Conservation (phyloP, 352 stramenopile genomes). For the Phytophthora nicotianae region DNA sequence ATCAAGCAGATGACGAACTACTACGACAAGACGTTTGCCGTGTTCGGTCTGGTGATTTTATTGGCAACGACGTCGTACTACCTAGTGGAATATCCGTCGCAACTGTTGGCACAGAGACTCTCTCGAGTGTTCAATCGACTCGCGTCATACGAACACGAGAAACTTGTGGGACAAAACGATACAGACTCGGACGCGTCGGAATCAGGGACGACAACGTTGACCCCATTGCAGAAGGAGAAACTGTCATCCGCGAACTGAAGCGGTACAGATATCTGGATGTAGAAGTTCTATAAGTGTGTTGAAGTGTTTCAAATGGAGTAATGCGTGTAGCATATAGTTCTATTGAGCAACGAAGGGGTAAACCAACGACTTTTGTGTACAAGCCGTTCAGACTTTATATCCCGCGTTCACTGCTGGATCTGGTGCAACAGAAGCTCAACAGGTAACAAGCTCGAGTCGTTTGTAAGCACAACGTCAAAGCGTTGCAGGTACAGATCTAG, state of each 20-base stretch:
- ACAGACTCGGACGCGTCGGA: slow-evolving; percentile 11
- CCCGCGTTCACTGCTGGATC: slow-evolving; percentile 19
- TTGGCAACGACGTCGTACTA: slow-evolving; percentile 40
- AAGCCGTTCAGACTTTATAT: neutral
- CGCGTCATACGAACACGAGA: slow-evolving; percentile 21
- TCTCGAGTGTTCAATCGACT: slow-evolving; percentile 8
- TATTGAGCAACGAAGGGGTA: neutral
- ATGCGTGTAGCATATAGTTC: neutral
- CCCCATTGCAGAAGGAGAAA: slow-evolving; percentile 2
- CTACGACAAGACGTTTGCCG: slow-evolving; percentile 20
- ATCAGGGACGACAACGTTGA: neutral
- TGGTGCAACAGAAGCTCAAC: slow-evolving; percentile 69
- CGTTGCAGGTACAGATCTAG: slow-evolving; percentile 60
- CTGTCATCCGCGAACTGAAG: slow-evolving; percentile 3
- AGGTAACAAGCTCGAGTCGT: slow-evolving; percentile 68
- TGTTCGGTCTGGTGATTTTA: slow-evolving; percentile 31
- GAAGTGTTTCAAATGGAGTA: neutral
- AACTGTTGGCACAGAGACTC: slow-evolving; percentile 16
- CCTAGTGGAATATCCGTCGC: slow-evolving; percentile 43
- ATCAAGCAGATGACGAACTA: slow-evolving; percentile 13
- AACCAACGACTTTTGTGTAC: neutral
- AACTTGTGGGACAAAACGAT: slow-evolving; percentile 17
- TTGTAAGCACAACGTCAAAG: slow-evolving; percentile 84
- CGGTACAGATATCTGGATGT: neutral
- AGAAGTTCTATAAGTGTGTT: too few relatives aligned